Evolutionary conservation across 192 early-diverging fungal species (phyloP).

Genomic region (Phycomyces nitens): DNA sequence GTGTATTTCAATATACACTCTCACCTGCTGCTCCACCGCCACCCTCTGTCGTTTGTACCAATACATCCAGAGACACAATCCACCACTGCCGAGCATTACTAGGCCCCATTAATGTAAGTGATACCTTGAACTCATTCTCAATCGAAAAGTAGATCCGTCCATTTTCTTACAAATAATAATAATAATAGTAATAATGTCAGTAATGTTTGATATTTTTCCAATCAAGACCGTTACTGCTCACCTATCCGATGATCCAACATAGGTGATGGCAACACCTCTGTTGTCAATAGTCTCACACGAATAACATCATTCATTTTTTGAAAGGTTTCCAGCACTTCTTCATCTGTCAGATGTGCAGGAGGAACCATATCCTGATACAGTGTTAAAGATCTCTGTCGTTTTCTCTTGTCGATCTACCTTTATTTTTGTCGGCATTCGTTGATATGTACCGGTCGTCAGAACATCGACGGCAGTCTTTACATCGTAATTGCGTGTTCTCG

Average conservation of each 20-base stretch:
- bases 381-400: not conserved
- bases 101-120: conserved; percentile 65
- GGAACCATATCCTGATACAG: conserved; percentile 44
- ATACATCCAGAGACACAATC: conserved; percentile 64
- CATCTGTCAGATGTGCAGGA: conserved; percentile 51
- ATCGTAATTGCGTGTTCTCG: conserved; percentile 75
- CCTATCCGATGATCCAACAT: conserved; percentile 59
- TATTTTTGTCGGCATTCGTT: conserved; percentile 71
- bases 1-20: not conserved
- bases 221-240: conserved; percentile 6
- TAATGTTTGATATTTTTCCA: not conserved
- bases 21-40: conserved; percentile 23
- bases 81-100: conserved; percentile 60
- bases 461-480: conserved; percentile 81
- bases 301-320: conserved; percentile 67
- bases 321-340: conserved; percentile 60
- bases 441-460: conserved; percentile 79
- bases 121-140: conserved; percentile 67
- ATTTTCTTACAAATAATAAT: conserved; percentile 37
- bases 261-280: conserved; percentile 66
- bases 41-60: conserved; percentile 53
- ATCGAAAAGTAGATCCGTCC: conserved; percentile 75
- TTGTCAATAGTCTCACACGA: conserved; percentile 62
- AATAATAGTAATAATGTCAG: not conserved
- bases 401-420: conserved; percentile 40